Conservation (phyloP, 139 green algal species). For the Micractinium sp. region DNA sequence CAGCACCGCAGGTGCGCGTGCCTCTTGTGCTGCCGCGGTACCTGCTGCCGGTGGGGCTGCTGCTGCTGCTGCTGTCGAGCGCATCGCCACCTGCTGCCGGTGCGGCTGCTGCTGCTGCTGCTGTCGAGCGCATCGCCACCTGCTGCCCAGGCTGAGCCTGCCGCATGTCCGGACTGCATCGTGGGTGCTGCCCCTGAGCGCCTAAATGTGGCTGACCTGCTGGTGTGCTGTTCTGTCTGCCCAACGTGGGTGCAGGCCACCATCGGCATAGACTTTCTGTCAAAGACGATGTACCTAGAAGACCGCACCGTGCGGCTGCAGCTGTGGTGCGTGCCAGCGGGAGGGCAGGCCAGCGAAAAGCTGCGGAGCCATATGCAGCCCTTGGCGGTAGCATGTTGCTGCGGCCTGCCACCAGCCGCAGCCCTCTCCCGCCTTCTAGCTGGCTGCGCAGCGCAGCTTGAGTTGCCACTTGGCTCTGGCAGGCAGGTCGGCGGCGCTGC, state of each 20-base stretch:
- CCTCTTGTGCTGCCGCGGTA: no score
- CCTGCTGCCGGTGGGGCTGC: not conserved
- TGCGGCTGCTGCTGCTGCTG: not conserved
- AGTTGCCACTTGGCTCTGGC: no score
- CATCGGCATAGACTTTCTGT: slow-evolving; percentile 99
- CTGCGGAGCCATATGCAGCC: not conserved
- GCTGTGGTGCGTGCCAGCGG: slow-evolving; percentile 82
- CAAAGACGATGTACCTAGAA: slow-evolving; percentile 99
- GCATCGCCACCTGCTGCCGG: no score
- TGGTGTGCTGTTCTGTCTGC: not conserved
- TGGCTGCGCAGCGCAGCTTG: no score
- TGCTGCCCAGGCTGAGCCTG: no score
- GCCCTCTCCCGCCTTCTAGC: not conserved
- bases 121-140: no score
- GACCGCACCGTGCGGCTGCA: slow-evolving; percentile 98
- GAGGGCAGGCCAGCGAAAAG: not conserved
- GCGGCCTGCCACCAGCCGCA: not conserved
- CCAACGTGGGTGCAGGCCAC: slow-evolving; percentile 81
- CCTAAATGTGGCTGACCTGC: not conserved
- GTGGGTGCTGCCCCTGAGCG: not conserved
- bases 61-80: no score
- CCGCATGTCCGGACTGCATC: not conserved
- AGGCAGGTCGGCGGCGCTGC: no score
- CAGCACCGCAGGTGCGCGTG: no score
- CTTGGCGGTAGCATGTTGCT: not conserved